Evolutionary conservation across 345 rosid genomes (phyloP), one percentile per base, ranked within the genome.

Genomic region (Cochlearia excelsa): DNA sequence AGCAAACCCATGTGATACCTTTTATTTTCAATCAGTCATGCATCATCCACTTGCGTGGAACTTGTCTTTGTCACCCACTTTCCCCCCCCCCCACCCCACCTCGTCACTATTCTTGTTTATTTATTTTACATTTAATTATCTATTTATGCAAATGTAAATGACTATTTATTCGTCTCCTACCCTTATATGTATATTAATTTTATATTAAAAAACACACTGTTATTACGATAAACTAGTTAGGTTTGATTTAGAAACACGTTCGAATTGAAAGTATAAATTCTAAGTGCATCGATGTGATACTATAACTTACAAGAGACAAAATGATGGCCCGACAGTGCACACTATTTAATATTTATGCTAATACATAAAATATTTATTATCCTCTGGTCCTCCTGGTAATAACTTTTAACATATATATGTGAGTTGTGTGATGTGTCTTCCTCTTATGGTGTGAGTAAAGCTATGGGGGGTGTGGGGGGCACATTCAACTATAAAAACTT

Each of bases 11-110:
- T 64, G 75, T 71, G 75, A 58, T 16, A 16, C 48, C 58, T 69
- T 67, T 55, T 68, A 4, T 50, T 59, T 59, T 68, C 51, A 2
- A 16, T 16, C 23, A 16, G 23, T 16, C 66, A 52, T 55, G 67
- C 54, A 57, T 48, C 59, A 28, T 45, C 64, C 48, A 50, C 69
- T 56, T 51, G 65, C 74, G 74, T 70, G 75, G 70, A 71, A 71
- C 75, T 59, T 58, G 69, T 70, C 74, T 70, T 16, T 63, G 65
- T 71, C 75, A 69, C 66, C 69, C 51, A 70, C 5, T 63, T 63
- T 57, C 62, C 48, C 49, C 56, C 69, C 39, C 51, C 75, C 5
- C 57, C 57, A 51, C 62, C 48, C 50, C 56, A 64, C 39, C 4
- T 63, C 68, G 46, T 55, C 63, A 48, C 48, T 2, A 9, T 9